phyloP scores from a whole-genome alignment of 352 stramenopile genomes.

The Globisporangium mamillatum region DNA sequence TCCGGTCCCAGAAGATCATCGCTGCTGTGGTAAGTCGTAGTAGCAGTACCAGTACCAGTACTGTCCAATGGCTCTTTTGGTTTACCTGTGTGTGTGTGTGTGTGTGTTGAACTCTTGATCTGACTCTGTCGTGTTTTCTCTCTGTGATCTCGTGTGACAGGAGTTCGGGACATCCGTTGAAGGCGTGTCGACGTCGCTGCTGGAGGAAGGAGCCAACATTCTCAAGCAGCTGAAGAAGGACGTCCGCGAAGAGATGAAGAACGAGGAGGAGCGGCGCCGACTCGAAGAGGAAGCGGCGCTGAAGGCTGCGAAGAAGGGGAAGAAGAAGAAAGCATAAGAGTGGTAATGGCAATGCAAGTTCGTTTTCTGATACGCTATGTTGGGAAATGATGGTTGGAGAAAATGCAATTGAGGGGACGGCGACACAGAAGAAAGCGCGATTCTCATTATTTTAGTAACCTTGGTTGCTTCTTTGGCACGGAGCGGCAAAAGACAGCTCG shows the following conservation, averaged over 20 bases:
- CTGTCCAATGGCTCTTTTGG: too few species aligned
- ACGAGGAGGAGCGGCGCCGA: constrained; percentile 69
- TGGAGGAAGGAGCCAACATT: constrained; percentile 54
- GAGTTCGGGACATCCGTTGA: constrained; percentile 43
- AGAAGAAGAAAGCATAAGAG: constrained; percentile 68
- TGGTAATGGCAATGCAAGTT: constrained; percentile 3
- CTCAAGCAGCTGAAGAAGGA: constrained; percentile 85
- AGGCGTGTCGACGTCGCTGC: constrained; percentile 43
- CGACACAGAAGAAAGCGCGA: constrained; percentile 27
- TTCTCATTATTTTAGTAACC: constrained; percentile 23
- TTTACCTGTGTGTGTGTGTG: constrained; percentile 3
- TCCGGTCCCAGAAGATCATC: constrained; percentile 53
- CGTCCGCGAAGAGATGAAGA: constrained; percentile 72
- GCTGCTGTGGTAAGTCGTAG: constrained; percentile 33
- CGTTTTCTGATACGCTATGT: background rate
- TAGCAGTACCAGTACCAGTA: background rate
- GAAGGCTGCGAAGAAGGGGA: constrained; percentile 79
- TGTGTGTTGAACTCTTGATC: background rate
- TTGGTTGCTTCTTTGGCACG: constrained; percentile 1
- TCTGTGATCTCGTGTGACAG: constrained; percentile 15
- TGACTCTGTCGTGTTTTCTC: background rate
- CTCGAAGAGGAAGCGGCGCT: constrained; percentile 65
- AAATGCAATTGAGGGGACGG: background rate
- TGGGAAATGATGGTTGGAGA: background rate
- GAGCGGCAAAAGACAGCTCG: background rate